These are phyloP conservation scores for Cadophora gregata DNA, from an alignment of 2,329 filamentous ascomycete genomes.

Conservation along the genomic window DNA sequence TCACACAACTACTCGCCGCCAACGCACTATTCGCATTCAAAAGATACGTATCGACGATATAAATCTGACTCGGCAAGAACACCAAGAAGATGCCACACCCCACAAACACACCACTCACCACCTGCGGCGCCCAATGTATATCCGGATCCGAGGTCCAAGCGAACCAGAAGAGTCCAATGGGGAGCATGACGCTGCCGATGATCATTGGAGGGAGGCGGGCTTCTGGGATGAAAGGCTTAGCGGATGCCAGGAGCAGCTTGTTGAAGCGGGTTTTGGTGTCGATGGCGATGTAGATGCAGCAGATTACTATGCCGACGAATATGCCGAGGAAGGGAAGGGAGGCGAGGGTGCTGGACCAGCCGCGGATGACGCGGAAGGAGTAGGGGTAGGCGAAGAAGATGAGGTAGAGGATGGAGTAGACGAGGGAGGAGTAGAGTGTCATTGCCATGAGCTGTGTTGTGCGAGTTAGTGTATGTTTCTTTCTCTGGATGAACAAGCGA, in stretches of 20 bases:
- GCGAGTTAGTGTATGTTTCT: neutral
- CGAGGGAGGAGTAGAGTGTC: constrained; percentile 38
- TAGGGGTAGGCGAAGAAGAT: constrained; percentile 56
- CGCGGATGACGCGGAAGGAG: constrained; percentile 49
- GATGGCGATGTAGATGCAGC: constrained; percentile 38
- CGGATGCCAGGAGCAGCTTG: neutral
- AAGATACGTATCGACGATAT: constrained; percentile 52
- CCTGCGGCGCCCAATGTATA: constrained; percentile 50
- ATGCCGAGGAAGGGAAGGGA: constrained; percentile 52
- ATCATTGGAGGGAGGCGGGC: constrained; percentile 55
- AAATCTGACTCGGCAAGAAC: constrained; percentile 52
- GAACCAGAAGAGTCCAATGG: constrained; percentile 58
- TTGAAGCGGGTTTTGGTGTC: constrained; percentile 46
- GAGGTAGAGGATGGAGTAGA: constrained; percentile 44
- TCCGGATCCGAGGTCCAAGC: constrained; percentile 52
- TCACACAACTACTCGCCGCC: constrained; percentile 33
- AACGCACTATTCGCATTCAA: constrained; percentile 40
- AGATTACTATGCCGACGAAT: constrained; percentile 47
- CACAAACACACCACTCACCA: constrained; percentile 49
- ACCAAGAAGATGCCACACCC: constrained; percentile 52
- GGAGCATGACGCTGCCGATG: constrained; percentile 50
- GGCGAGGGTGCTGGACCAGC: constrained; percentile 48
- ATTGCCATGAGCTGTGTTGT: constrained; percentile 20
- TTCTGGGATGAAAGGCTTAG: constrained; percentile 47
- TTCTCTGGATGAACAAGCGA: neutral